Base-by-base conservation (phyloP, 1,284 basidiomycete species). In the Garcileccinum viscosum region DNA sequence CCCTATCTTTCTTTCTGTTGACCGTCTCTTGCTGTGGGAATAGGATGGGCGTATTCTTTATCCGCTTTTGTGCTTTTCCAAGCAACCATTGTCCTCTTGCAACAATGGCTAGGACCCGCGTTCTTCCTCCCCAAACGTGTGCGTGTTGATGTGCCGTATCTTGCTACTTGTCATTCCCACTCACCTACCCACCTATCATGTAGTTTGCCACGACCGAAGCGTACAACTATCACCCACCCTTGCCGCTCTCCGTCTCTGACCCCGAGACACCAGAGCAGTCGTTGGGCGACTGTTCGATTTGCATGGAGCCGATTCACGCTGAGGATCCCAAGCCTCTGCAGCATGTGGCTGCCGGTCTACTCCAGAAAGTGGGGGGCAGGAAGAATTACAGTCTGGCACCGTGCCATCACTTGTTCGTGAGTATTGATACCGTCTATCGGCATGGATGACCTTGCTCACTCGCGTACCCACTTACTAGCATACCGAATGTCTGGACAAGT, bases 221-320 rank as follows among this genome's bases (percentile, higher is more conserved):
- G 37, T 95, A 96, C 82, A 88, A 97, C 77, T 97, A 96, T 77
- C 95, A 96, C 79, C 95, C 94, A 12, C 83, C 88, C 2, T 81
- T 96, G 53, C 91, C 92, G 1, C 76, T 87, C 22, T 70, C 74
- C 17, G 42, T 68, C 2, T 84, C 90, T 1, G 93, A 95, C 75
- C 80, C 90, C 0, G 94, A 95, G 80, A 86, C 91, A 8, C 89
- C 90, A 2, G 89, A 90, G 56, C 87, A 89, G 71, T 88, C 90
- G 14, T 83, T 95, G 22, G 94, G 92, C 7, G 94, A 96, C 75
- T 97, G 95, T 74, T 89, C 93, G 5, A 96, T 97, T 70, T 97
- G 95, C 78, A 95, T 96, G 93, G 95, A 97, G 70, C 87, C 90
- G 11, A 96, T 96, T 70, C 77, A 88, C 53, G 81, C 89, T n/a